Conservation (phyloP, 805 yeast genomes). For the Scheffersomyces ergatensis region DNA sequence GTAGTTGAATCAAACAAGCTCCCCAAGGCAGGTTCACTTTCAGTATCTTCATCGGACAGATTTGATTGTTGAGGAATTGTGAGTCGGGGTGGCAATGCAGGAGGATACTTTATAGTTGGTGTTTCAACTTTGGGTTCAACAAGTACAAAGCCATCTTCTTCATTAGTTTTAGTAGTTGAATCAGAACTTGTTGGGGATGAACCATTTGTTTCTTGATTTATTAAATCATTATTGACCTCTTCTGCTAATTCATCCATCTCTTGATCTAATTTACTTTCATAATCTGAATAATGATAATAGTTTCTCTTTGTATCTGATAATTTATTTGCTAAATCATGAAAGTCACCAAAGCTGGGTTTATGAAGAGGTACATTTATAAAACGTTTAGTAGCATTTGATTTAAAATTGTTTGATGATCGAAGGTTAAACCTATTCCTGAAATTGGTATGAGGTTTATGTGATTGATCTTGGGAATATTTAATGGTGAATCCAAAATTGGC, state of each 20-base stretch:
- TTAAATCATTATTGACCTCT: constrained; percentile 8
- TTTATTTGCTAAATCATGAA: constrained; percentile 31
- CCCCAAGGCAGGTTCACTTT: constrained; percentile 19
- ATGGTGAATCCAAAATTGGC: constrained; percentile 50
- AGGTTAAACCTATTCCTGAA: background rate
- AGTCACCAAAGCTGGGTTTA: constrained; percentile 36
- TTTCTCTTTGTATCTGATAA: constrained; percentile 26
- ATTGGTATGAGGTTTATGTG: background rate
- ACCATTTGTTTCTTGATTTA: constrained; percentile 1
- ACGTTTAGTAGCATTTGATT: background rate
- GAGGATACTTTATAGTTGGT: background rate
- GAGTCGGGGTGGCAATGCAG: constrained; percentile 3
- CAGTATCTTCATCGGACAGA: constrained; percentile 29
- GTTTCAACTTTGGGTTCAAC: constrained; percentile 9
- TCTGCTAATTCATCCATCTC: constrained; percentile 10
- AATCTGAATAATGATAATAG: constrained; percentile 30
- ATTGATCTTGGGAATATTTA: constrained; percentile 35
- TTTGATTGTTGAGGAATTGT: constrained; percentile 9
- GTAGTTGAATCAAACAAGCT: constrained; percentile 16
- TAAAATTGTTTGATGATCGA: background rate
- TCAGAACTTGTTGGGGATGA: background rate
- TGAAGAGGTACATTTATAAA: constrained; percentile 47
- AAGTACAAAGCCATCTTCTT: constrained; percentile 16
- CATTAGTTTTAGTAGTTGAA: constrained; percentile 4
- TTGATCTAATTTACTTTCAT: constrained; percentile 10